Base-by-base conservation (phyloP, 2,329 filamentous ascomycete species). In the Graphilbum sp. region DNA sequence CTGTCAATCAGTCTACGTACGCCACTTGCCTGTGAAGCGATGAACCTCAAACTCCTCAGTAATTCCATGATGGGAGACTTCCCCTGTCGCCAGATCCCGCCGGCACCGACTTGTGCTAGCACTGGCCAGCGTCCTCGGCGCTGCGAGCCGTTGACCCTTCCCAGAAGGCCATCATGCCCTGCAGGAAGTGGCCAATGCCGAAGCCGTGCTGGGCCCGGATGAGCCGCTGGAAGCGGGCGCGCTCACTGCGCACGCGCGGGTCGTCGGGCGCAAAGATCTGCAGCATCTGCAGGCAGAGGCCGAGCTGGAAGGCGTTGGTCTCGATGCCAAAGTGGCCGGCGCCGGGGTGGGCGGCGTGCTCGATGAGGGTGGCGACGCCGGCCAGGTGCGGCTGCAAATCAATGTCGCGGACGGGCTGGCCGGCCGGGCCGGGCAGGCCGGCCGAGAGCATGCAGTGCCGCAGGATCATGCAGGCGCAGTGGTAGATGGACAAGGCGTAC, bases 321-420 rank as follows among this genome's bases (percentile, higher is more conserved):
- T 48, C 45, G 3, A 45, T 35, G 17, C 43, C 43, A 33, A 43
- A 45, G 19, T 45, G 45, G 27, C 46, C 47, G 5, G 43, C 40
- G 29, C 34, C 40, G 11, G 44, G 44, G 32, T 46, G 44, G 35
- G 47, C 47, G 35, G 44, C 47, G 29, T 41, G 36, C 11, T 40
- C 34, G n/a, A 47, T 33, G 34, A 42, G 42, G 19, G 31, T 17
- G 25, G 34, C 37, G 13, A 47, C 46, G 19, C 35, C 40, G 34
- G 32, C 31, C 20, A 49, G 36, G 34, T 46, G 45, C 12, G 21
- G 29, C 34, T 34, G 25, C 17, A 41, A 21, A 15, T 35, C 36
- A 25, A 37, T 17, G n/a, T n/a, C n/a, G n/a, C n/a, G n/a, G n/a
- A n/a, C n/a, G n/a, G n/a, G 13, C 38, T 43, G 8, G 25, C 11